These are phyloP conservation scores for Isoetes engelmannii DNA, from an alignment of 83 land plant species.

Conservation along the genomic window DNA sequence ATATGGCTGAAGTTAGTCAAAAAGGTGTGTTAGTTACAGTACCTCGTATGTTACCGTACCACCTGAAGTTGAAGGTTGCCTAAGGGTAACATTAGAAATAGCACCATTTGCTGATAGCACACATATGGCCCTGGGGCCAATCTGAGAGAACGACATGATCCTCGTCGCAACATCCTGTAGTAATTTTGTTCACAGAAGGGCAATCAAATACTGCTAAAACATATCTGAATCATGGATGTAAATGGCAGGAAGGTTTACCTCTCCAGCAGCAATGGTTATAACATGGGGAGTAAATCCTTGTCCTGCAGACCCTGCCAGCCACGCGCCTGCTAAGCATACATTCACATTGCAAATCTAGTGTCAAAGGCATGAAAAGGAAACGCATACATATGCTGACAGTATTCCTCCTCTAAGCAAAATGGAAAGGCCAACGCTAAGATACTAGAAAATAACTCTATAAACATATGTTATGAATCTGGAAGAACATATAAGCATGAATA, in stretches of 20 bases:
- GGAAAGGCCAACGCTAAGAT: not conserved
- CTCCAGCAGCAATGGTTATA: slow-evolving; percentile 56
- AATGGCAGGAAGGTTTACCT: slow-evolving; percentile 36
- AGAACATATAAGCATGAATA: not conserved
- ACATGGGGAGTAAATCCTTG: slow-evolving; percentile 74
- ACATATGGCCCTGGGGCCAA: slow-evolving; percentile 53
- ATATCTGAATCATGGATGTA: not conserved
- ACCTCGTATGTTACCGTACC: slow-evolving; percentile 60
- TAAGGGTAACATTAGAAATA: slow-evolving; percentile 58
- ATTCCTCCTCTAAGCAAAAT: not conserved
- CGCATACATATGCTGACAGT: not conserved
- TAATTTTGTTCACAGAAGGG: no score
- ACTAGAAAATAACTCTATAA: not conserved
- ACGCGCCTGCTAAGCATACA: slow-evolving; percentile 38
- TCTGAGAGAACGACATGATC: slow-evolving; percentile 47
- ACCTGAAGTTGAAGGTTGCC: slow-evolving; percentile 52
- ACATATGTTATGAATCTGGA: not conserved
- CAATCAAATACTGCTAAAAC: no score
- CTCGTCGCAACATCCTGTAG: slow-evolving; percentile 53
- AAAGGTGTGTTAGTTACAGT: no score
- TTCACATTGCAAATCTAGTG: no score
- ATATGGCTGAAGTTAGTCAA: not conserved
- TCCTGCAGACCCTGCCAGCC: slow-evolving; percentile 56
- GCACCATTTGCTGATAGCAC: slow-evolving; percentile 65
- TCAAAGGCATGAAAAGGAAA: no score